Evolutionary conservation across 2,329 filamentous ascomycete genomes (phyloP).

Genomic region (Tolypocladium ophioglossoides): DNA sequence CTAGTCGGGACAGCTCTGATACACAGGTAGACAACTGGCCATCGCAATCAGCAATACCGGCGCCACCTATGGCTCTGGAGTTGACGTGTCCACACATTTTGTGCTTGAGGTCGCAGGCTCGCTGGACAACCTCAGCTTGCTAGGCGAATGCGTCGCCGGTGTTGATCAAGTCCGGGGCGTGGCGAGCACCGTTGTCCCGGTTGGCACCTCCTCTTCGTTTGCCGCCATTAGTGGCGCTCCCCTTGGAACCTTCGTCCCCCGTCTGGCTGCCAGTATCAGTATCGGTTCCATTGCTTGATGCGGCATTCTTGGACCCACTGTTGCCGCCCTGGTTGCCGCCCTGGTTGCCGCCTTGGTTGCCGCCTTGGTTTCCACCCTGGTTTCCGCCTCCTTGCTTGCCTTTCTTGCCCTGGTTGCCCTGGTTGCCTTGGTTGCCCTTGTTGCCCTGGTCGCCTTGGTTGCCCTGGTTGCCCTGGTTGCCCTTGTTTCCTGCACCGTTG

Average conservation of each 20-base stretch:
- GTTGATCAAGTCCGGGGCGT: slow-evolving; percentile 30
- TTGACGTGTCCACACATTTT: slow-evolving; percentile 50
- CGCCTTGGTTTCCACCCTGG: not conserved
- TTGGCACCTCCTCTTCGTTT: slow-evolving; percentile 10
- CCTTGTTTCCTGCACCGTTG: slow-evolving; percentile 6
- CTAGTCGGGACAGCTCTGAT: slow-evolving; percentile 14
- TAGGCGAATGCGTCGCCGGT: slow-evolving; percentile 46
- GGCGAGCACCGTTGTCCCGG: slow-evolving; percentile 7
- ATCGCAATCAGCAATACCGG: slow-evolving; percentile 40
- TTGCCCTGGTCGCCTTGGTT: slow-evolving; percentile 6
- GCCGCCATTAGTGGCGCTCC: slow-evolving; percentile 1
- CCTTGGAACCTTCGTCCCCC: slow-evolving; percentile 1
- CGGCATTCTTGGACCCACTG: not conserved
- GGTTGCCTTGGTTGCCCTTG: slow-evolving; percentile 3
- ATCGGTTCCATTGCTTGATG: not conserved
- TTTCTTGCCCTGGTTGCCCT: slow-evolving; percentile 1
- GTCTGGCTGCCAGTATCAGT: not conserved
- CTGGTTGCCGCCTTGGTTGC: slow-evolving; percentile 1
- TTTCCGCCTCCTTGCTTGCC: no score
- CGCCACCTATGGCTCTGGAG: slow-evolving; percentile 28
- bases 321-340: slow-evolving; percentile 2
- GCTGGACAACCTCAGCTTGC: slow-evolving; percentile 42
- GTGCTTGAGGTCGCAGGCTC: slow-evolving; percentile 54
- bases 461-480: slow-evolving; percentile 5
- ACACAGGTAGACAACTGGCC: slow-evolving; percentile 38